phyloP scores from a whole-genome alignment of 2,329 filamentous ascomycete genomes.

The Fusarium piperis region DNA sequence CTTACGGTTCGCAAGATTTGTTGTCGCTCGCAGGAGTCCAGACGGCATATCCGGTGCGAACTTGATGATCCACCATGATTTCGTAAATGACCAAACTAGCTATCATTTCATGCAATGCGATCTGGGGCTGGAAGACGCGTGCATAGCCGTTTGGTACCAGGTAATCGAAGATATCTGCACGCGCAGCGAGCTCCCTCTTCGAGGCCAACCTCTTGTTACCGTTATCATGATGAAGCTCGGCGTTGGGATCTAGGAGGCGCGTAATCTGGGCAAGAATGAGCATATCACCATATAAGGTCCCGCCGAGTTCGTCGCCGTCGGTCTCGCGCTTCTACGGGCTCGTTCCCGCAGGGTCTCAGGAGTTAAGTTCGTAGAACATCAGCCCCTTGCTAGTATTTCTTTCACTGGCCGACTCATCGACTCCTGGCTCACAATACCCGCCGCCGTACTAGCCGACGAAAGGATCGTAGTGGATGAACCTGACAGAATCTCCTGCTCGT shows the following conservation, averaged over 20 bases:
- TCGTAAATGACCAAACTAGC: background rate
- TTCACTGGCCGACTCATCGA: slow-evolving; percentile 10
- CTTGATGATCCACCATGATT: background rate
- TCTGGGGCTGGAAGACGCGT: slow-evolving; percentile 14
- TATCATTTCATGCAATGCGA: background rate
- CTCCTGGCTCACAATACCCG: slow-evolving; percentile 2
- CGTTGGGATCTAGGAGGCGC: background rate
- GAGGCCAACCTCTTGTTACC: background rate
- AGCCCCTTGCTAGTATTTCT: slow-evolving; percentile 5
- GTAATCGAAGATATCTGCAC: background rate
- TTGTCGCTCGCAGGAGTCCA: background rate
- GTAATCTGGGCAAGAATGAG: slow-evolving; percentile 12
- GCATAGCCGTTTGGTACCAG: background rate
- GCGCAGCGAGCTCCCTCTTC: background rate
- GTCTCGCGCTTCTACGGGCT: slow-evolving; percentile 4
- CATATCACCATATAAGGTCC: slow-evolving; percentile 16
- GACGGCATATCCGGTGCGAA: background rate
- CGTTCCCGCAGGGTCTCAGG: slow-evolving; percentile 1
- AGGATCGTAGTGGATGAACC: background rate
- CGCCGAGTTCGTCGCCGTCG: background rate
- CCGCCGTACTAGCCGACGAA: background rate
- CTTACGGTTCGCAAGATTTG: background rate
- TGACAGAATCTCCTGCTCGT: slow-evolving; percentile 2
- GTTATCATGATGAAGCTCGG: slow-evolving; percentile 6
- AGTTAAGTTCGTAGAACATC: slow-evolving; percentile 17